Evolutionary conservation across 2,329 filamentous ascomycete genomes (phyloP), one percentile per base, ranked within the genome.

Genomic region (Neofusicoccum kwambonambiense): DNA sequence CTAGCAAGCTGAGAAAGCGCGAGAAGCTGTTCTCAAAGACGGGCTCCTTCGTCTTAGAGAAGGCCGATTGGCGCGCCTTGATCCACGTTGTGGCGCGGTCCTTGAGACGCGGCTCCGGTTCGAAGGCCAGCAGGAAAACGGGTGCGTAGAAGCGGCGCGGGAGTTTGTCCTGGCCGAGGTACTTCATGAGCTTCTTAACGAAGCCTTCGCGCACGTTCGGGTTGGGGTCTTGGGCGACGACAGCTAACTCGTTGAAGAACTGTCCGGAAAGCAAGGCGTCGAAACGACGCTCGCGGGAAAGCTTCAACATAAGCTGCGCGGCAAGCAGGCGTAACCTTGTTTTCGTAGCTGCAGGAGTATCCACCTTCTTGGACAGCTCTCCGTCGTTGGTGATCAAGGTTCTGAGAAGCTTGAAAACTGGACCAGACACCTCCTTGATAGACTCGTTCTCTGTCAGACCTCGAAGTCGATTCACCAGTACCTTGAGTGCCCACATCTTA

Each of bases 121-220:
- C 95, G 74, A 95, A 97, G 1, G 95, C 94, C 37, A 93, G 90
- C 49, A 98, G 81, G 80, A 97, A 98, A 5, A 96, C 84, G 45
- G 97, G 89, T 0, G 92, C 90, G 76, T 96, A 95, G 83, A 96
- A 99, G 9, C 94, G 88, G 12, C 84, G 81, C 1, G 87, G 84
- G 2, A 96, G 83, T 69, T 84, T 87, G 64, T 85, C 86, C 62
- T 90, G 86, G 9, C 90, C 90, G 4, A 98, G 86, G 72, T 96
- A 94, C 78, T 96, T 97, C 78, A 96, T 95, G 45, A 99, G 81
- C 70, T 93, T 93, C 71, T 89, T 87, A 62, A 95, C 84, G 71
- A 99, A 98, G 1, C 86, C 86, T 52, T 84, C 86, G 39, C 95
- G 89, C 34, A 98, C 92, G 68, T 89, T 84, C 1, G 86, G 80